These are phyloP conservation scores for Periconia sp. DNA, from an alignment of 2,329 filamentous ascomycete species.

Conservation along the genomic window DNA sequence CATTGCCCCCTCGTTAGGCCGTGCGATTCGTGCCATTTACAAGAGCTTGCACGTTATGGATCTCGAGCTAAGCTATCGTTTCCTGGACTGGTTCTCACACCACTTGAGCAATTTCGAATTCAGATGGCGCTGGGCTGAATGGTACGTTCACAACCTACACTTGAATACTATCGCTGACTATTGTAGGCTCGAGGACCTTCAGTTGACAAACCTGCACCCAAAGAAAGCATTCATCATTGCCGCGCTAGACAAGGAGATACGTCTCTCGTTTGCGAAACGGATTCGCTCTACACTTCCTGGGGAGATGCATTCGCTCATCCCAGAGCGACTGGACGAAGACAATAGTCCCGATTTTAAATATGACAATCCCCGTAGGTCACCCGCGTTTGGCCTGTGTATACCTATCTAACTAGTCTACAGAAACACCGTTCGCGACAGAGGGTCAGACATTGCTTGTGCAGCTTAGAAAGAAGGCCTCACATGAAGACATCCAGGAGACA, in stretches of 20 bases:
- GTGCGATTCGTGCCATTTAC: slow-evolving; percentile 92
- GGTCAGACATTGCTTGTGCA: slow-evolving; percentile 82
- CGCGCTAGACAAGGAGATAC: slow-evolving; percentile 93
- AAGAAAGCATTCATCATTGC: slow-evolving; percentile 93
- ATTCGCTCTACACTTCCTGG: slow-evolving; percentile 92
- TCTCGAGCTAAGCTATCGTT: slow-evolving; percentile 82
- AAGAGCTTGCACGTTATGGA: slow-evolving; percentile 82
- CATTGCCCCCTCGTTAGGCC: slow-evolving; percentile 91
- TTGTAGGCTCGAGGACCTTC: slow-evolving; percentile 76
- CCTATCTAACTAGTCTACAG: slow-evolving; percentile 48
- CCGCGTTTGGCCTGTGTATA: neutral
- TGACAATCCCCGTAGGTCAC: slow-evolving; percentile 69
- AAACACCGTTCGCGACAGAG: slow-evolving; percentile 80
- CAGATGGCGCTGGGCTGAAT: slow-evolving; percentile 99
- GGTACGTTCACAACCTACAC: slow-evolving; percentile 58
- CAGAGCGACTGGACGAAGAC: slow-evolving; percentile 89
- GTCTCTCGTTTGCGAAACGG: slow-evolving; percentile 92
- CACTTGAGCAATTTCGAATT: slow-evolving; percentile 99
- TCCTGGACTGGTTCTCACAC: slow-evolving; percentile 97
- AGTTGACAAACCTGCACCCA: slow-evolving; percentile 77
- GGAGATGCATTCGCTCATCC: slow-evolving; percentile 80
- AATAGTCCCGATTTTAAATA: slow-evolving; percentile 96
- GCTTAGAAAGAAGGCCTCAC: slow-evolving; percentile 81
- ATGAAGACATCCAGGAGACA: slow-evolving; percentile 83
- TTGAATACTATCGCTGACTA: slow-evolving; percentile 13